These are phyloP conservation scores for Pseudomicrostroma phylloplanum DNA, from an alignment of 1,284 basidiomycete species.

Conservation along the genomic window DNA sequence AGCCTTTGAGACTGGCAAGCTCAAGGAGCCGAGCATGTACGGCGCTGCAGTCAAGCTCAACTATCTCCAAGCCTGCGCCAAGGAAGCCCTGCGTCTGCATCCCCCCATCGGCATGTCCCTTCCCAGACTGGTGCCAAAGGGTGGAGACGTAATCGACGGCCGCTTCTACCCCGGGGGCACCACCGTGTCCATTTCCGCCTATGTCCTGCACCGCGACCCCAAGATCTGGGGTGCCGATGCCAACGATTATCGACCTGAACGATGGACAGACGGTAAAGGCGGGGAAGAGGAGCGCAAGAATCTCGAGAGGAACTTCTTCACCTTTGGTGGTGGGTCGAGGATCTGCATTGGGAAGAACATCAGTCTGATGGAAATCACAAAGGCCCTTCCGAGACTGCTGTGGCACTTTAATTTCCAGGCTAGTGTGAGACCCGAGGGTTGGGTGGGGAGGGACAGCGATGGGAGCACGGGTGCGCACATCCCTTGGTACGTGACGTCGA, in stretches of 20 bases:
- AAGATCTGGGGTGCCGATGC: conserved; percentile 36
- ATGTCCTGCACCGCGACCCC: conserved; percentile 35
- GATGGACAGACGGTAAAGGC: conserved; percentile 37
- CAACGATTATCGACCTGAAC: conserved; percentile 33
- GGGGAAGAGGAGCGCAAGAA: conserved; percentile 16
- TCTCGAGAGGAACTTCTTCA: conserved; percentile 22
- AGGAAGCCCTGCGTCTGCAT: conserved; percentile 46
- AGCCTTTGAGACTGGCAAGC: conserved; percentile 28
- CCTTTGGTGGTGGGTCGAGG: conserved; percentile 33
- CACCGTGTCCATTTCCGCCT: conserved; percentile 39
- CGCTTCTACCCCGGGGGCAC: conserved; percentile 36
- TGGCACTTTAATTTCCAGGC: not conserved
- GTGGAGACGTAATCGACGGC: conserved; percentile 36
- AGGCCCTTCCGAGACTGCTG: conserved; percentile 34
- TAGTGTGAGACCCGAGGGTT: too few species aligned
- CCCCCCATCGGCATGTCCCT: conserved; percentile 46
- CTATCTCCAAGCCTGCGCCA: conserved; percentile 45
- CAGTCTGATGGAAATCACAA: conserved; percentile 41
- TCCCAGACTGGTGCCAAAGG: conserved; percentile 37
- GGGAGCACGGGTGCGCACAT: too few species aligned
- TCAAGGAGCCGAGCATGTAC: conserved; percentile 33
- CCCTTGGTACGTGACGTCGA: too few species aligned
- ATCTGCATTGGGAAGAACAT: conserved; percentile 44
- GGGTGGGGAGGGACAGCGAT: too few species aligned
- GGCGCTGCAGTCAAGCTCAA: conserved; percentile 30